These are phyloP conservation scores for Megacollybia platyphylla DNA, from an alignment of 1,284 basidiomycete genomes.

Conservation along the genomic window DNA sequence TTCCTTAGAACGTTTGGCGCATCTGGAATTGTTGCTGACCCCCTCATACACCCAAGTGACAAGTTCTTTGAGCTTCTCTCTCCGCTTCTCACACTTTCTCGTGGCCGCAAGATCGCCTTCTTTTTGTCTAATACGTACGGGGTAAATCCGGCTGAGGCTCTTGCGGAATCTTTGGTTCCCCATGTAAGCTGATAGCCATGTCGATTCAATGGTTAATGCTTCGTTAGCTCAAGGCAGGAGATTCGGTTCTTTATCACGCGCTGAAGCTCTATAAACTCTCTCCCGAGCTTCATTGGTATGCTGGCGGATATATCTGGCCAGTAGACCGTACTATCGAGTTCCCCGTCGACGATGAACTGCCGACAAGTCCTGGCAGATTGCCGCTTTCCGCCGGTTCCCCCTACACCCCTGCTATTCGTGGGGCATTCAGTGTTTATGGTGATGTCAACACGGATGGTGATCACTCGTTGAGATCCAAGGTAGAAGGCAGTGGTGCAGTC, in stretches of 20 bases:
- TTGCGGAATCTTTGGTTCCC: slow-evolving; percentile 60
- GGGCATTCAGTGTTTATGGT: slow-evolving; percentile 26
- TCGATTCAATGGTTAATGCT: background rate
- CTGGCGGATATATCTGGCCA: slow-evolving; percentile 72
- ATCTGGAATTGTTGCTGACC: slow-evolving; percentile 35
- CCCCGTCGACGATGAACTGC: slow-evolving; percentile 29
- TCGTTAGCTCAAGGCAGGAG: slow-evolving; percentile 59
- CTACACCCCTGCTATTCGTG: slow-evolving; percentile 22
- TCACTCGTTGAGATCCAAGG: slow-evolving; percentile 37
- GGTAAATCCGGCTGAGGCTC: slow-evolving; percentile 56
- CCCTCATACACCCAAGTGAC: slow-evolving; percentile 60
- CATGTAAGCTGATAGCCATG: slow-evolving; percentile 30
- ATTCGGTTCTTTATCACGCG: slow-evolving; percentile 62
- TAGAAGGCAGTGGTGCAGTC: slow-evolving; percentile 57
- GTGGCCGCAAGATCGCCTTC: slow-evolving; percentile 60
- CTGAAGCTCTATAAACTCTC: slow-evolving; percentile 62
- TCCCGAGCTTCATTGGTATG: slow-evolving; percentile 66
- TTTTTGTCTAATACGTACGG: slow-evolving; percentile 57
- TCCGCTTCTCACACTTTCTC: slow-evolving; percentile 55
- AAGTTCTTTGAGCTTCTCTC: slow-evolving; percentile 57
- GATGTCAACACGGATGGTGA: slow-evolving; percentile 27
- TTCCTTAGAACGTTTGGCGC: slow-evolving; percentile 57
- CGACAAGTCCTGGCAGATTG: slow-evolving; percentile 10
- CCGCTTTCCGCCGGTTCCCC: slow-evolving; percentile 8
- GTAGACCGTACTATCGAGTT: slow-evolving; percentile 57